Evolutionary conservation across 108 stramenopile species (phyloP).

Genomic region (Aurantiochytrium sp.): DNA sequence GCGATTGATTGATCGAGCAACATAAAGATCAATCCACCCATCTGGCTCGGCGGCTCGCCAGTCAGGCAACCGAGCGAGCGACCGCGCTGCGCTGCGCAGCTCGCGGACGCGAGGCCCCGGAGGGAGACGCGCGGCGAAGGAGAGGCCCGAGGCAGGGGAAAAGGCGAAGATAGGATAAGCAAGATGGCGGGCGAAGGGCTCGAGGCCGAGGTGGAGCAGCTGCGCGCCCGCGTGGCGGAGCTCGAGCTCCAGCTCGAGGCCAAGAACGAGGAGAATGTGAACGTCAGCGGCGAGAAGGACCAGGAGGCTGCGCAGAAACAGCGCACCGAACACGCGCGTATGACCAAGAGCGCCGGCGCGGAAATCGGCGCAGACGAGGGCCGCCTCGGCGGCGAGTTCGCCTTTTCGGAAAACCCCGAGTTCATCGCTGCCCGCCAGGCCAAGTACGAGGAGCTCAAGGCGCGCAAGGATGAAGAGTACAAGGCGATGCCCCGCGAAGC

Average conservation of each 20-base stretch:
- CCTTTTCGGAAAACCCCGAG: constrained; percentile 28
- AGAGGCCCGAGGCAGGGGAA: too few species aligned
- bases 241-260: background rate
- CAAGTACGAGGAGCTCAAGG: constrained; percentile 36
- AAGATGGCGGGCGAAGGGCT: background rate
- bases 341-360: constrained; percentile 21
- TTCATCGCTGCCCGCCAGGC: constrained; percentile 29
- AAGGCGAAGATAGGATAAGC: too few species aligned
- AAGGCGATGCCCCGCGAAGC: constrained; percentile 54
- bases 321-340: constrained; percentile 24
- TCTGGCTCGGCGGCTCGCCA: too few species aligned
- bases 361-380: constrained; percentile 23
- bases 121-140: too few species aligned
- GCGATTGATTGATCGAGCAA: too few species aligned
- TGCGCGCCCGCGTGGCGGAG: background rate
- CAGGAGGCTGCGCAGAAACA: too few species aligned
- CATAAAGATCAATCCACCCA: too few species aligned
- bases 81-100: too few species aligned
- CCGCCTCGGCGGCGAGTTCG: constrained; percentile 24
- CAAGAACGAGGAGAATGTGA: too few species aligned
- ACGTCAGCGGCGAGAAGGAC: too few species aligned
- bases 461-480: constrained; percentile 18
- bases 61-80: too few species aligned
- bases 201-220: background rate
- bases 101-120: too few species aligned